These are phyloP conservation scores for Xylaria sp. DNA, from an alignment of 2,329 filamentous ascomycete genomes.

Conservation along the genomic window DNA sequence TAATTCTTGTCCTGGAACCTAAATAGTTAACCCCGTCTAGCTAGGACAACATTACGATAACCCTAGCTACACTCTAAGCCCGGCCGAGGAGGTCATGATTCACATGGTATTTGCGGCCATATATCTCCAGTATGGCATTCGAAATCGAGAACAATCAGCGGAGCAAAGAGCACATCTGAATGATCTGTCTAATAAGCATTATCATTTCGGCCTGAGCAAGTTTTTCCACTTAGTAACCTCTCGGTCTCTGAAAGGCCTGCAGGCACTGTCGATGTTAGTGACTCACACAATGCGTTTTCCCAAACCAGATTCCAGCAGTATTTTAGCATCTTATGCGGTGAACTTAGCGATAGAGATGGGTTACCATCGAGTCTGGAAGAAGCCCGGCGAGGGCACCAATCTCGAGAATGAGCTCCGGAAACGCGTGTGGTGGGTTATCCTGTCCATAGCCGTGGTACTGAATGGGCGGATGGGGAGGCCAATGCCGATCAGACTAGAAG, in stretches of 20 bases:
- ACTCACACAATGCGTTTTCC: conserved; percentile 80
- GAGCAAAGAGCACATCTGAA: conserved; percentile 67
- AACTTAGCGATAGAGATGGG: conserved; percentile 79
- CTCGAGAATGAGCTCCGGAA: conserved; percentile 81
- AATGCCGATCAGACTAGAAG: conserved; percentile 77
- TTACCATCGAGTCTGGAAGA: conserved; percentile 76
- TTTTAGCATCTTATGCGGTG: conserved; percentile 73
- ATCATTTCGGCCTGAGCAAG: conserved; percentile 78
- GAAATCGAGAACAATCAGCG: conserved; percentile 70
- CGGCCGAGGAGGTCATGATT: conserved; percentile 74
- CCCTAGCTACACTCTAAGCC: conserved; percentile 67
- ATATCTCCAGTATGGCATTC: conserved; percentile 79
- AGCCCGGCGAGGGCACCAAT: conserved; percentile 58
- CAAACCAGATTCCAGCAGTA: conserved; percentile 79
- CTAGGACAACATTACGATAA: conserved; percentile 77
- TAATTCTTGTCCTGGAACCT: conserved; percentile 3
- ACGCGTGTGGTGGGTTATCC: conserved; percentile 79
- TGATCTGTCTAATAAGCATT: conserved; percentile 78
- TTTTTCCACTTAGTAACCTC: conserved; percentile 73
- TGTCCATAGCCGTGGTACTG: conserved; percentile 74
- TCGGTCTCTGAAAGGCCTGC: conserved; percentile 73
- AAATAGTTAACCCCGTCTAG: conserved; percentile 52
- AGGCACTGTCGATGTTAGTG: conserved; percentile 78
- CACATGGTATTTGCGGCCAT: conserved; percentile 85
- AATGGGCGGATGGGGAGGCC: conserved; percentile 81